phyloP scores from a whole-genome alignment of 139 green algal species.

The Chlamydomonas urium region DNA sequence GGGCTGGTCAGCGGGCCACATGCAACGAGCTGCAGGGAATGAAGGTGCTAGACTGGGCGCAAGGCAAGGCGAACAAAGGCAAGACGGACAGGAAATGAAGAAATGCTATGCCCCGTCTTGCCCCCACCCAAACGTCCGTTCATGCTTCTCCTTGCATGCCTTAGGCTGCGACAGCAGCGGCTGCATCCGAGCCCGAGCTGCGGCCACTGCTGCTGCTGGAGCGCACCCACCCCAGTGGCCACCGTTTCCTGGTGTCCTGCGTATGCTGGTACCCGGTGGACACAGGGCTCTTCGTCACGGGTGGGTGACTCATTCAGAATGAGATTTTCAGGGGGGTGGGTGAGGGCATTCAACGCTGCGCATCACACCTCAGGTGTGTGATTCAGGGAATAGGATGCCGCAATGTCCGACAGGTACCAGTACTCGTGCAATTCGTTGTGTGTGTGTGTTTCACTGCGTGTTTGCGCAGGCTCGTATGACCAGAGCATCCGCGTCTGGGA shows the following conservation, averaged over 20 bases:
- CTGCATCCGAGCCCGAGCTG: not conserved
- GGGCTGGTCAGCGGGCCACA: not conserved
- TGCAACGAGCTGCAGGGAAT: not conserved
- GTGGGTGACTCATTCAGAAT: too few relatives aligned
- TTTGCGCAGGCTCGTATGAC: conserved; percentile 52
- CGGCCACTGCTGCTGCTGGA: not conserved
- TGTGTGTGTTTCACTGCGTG: conserved; percentile 12
- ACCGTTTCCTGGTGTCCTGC: conserved; percentile 45
- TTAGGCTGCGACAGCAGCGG: not conserved
- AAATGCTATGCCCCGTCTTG: not conserved
- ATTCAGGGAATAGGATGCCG: too few relatives aligned
- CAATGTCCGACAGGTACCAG: too few relatives aligned
- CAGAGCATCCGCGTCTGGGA: conserved; percentile 75
- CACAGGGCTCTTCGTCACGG: conserved; percentile 71
- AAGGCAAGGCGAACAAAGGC: not conserved
- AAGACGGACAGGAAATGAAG: not conserved
- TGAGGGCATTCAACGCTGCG: too few relatives aligned
- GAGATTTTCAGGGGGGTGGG: too few relatives aligned
- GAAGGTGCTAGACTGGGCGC: not conserved
- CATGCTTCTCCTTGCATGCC: too few relatives aligned
- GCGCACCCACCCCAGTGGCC: conserved; percentile 16
- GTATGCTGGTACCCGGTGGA: conserved; percentile 85
- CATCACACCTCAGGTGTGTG: too few relatives aligned
- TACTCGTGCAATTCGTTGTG: too few relatives aligned
- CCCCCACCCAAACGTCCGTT: too few relatives aligned